Conservation (phyloP, 768 basidiomycete species). For the Pholiota molesta region DNA sequence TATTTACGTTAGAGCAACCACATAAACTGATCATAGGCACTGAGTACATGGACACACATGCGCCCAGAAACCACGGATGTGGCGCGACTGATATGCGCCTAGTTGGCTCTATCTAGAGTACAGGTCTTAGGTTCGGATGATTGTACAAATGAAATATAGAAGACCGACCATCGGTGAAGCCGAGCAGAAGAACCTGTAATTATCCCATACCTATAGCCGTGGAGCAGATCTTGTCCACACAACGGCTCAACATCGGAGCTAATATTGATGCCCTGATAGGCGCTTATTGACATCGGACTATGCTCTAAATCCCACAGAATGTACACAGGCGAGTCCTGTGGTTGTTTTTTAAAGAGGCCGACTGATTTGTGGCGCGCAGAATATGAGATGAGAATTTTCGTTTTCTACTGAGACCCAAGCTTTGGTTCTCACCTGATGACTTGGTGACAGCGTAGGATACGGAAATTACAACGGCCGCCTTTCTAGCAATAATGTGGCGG, state of each 20-base stretch:
- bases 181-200: not conserved
- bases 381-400: too few relatives aligned
- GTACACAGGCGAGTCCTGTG: too few relatives aligned
- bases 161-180: not conserved
- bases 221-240: not conserved
- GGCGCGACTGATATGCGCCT: too few relatives aligned
- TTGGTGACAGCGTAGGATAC: not conserved
- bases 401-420: too few relatives aligned
- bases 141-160: not conserved
- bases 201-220: not conserved
- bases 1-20: not conserved
- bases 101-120: not conserved
- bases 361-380: too few relatives aligned
- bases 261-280: not conserved
- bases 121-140: not conserved
- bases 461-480: not conserved
- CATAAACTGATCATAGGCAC: not conserved
- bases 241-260: not conserved
- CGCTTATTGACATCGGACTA: too few relatives aligned
- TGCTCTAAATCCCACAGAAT: too few relatives aligned
- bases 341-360: too few relatives aligned
- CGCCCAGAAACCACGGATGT: not conserved
- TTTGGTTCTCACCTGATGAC: not conserved
- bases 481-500: not conserved
- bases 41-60: not conserved